Base-by-base conservation (phyloP, 208 protist genomes). In the Strigomonas culicis region DNA sequence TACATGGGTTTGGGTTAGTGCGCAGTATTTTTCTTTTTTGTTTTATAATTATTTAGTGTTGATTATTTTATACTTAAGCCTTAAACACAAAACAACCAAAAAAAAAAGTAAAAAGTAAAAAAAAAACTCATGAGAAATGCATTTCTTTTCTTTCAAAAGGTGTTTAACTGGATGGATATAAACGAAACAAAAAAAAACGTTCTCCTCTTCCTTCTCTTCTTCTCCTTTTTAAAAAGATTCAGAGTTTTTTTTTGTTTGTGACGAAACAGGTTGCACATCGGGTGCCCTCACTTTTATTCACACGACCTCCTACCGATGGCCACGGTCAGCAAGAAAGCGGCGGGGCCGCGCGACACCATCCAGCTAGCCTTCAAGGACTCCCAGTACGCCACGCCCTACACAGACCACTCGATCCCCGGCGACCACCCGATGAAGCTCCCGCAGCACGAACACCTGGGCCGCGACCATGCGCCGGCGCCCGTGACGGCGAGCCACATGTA, bases 361-460 rank as follows among this genome's bases (percentile, higher is more conserved):
- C 31, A 58, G 21, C 74, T 91, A 60, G 88, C 84, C 24, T 94
- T 94, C 67, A 78, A 75, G 4, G 6, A 74, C 30, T 94, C 88
- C 13, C 39, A 70, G 25, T 94, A 94, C 72, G 59, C 84, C 17
- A 89, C 84, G 1, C 77, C 84, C 21, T 88, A 85, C 64, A 65
- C 61, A 0, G 88, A 94, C 66, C 73, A 84, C 46, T 77, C 31
- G 31, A 86, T 94, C 36, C 80, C 84, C 21, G 88, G 88, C 31
- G 86, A 81, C 69, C 75, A 62, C 17, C 84, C 88, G 15, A 82
- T 77, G 11, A 72, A 90, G 56, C 70, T 71, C n/a, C 21, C 62
- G 41, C 28, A 49, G 13, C 52, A 66, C 21, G 66, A 46, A 6
- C 71, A 41, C 46, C 60, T 88, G 1, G 82, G 84, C 36, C 72